A percentile compares a stretch with the other conserved stretches of the same genome.
phyloP scores from a whole-genome alignment of 1,284 basidiomycete species.

The Mycena sp. region DNA sequence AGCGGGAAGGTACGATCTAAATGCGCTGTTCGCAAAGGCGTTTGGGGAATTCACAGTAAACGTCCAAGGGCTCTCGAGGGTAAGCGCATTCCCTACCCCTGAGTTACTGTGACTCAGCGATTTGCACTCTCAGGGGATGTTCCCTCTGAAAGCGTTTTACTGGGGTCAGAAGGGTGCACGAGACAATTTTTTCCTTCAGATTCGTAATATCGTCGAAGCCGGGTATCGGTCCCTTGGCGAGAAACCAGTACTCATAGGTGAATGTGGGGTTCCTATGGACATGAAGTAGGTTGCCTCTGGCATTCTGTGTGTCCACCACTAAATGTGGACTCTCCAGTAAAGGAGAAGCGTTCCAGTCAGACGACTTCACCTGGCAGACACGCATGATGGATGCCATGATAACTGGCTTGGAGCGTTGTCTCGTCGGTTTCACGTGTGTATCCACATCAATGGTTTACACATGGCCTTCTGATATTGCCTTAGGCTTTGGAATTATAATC shows the following conservation, averaged over 20 bases:
- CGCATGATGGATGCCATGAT: constrained; percentile 93
- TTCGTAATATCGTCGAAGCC: constrained; percentile 79
- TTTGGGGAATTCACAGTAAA: constrained; percentile 89
- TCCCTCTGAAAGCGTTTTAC: constrained; percentile 81
- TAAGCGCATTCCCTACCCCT: constrained; percentile 47
- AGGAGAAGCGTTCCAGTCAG: constrained; percentile 74
- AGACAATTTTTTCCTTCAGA: constrained; percentile 85
- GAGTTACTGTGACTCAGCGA: constrained; percentile 14
- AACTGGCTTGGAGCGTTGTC: constrained; percentile 75
- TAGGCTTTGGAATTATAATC: constrained; percentile 96
- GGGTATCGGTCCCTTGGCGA: constrained; percentile 78
- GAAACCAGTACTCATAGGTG: constrained; percentile 85
- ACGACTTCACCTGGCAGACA: constrained; percentile 83
- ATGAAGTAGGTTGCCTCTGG: constrained; percentile 74
- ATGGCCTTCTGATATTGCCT: too few species aligned
- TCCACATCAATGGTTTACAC: neutral
- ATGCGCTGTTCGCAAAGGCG: constrained; percentile 83
- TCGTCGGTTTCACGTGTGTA: constrained; percentile 85
- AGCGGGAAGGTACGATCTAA: constrained; percentile 83
- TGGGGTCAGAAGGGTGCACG: constrained; percentile 86
- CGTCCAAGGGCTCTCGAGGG: constrained; percentile 88
- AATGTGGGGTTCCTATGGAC: constrained; percentile 94
- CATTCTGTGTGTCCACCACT: neutral
- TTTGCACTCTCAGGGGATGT: constrained; percentile 74
- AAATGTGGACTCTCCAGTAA: constrained; percentile 53